These are phyloP conservation scores for Chaetothyriales sp. DNA, from an alignment of 2,329 filamentous ascomycete species.

Conservation along the genomic window DNA sequence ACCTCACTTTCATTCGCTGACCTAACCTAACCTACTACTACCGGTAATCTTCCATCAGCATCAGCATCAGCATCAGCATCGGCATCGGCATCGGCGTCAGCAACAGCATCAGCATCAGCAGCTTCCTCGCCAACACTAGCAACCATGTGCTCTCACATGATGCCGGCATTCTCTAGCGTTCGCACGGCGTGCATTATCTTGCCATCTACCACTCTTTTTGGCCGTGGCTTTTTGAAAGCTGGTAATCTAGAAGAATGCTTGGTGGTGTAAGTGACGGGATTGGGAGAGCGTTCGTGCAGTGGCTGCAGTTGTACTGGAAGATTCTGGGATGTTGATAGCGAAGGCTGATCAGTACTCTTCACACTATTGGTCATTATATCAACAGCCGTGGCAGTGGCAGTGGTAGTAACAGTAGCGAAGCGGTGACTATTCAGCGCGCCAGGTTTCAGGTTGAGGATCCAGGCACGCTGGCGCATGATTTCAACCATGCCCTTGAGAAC, in stretches of 20 bases:
- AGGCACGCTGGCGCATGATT: conserved; percentile 63
- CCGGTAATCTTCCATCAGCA: too few relatives aligned
- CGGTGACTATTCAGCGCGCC: background rate
- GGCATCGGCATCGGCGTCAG: too few relatives aligned
- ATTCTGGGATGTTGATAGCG: background rate
- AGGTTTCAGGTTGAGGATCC: conserved; percentile 59
- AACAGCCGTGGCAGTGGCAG: background rate
- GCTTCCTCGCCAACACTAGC: too few relatives aligned
- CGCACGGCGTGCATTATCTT: background rate
- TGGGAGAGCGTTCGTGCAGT: background rate
- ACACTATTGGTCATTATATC: background rate
- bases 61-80: too few relatives aligned
- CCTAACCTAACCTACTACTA: too few relatives aligned
- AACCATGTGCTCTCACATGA: background rate
- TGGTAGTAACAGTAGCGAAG: background rate
- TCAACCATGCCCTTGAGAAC: conserved; percentile 63
- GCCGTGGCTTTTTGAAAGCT: background rate
- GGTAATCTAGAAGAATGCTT: background rate
- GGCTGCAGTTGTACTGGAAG: background rate
- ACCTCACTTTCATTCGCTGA: too few relatives aligned
- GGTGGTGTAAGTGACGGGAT: background rate
- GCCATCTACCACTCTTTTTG: background rate
- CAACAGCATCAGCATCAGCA: too few relatives aligned
- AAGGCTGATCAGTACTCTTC: background rate
- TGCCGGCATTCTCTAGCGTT: background rate